Conservation (phyloP, 805 yeast species). For the Grigorovia transvaalensis region DNA sequence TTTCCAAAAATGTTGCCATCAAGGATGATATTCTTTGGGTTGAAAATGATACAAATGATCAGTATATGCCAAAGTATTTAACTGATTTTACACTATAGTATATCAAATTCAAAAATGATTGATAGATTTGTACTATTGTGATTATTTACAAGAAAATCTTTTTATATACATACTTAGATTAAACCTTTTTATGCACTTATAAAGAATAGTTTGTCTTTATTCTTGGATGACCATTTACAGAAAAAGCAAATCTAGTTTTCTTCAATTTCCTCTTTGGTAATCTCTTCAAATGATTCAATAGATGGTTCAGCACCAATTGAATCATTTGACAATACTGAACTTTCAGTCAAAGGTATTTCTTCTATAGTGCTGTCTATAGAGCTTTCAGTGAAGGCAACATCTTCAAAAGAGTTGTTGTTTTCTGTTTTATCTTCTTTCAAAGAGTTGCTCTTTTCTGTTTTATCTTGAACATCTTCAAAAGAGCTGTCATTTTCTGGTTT, state of each 20-base stretch:
- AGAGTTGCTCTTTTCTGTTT: too few relatives aligned
- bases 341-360: neutral
- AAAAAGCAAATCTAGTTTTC: neutral
- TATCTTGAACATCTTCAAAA: neutral
- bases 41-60: slow-evolving; percentile 9
- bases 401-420: too few relatives aligned
- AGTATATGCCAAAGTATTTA: slow-evolving; percentile 15
- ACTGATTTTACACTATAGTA: slow-evolving; percentile 4
- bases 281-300: neutral
- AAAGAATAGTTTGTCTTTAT: too few relatives aligned
- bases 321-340: neutral
- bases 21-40: slow-evolving; percentile 60
- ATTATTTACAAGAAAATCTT: neutral
- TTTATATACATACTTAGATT: neutral
- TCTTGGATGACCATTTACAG: too few relatives aligned
- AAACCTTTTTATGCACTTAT: neutral
- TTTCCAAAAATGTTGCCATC: slow-evolving; percentile 31
- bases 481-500: too few relatives aligned
- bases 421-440: too few relatives aligned
- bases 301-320: neutral
- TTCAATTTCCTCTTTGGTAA: neutral
- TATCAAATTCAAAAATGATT: too few relatives aligned
- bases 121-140: neutral
- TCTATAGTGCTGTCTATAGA: too few relatives aligned
- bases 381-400: too few relatives aligned